Evolutionary conservation across 2,329 filamentous ascomycete species (phyloP).

Genomic region (Xylariaceae sp.): DNA sequence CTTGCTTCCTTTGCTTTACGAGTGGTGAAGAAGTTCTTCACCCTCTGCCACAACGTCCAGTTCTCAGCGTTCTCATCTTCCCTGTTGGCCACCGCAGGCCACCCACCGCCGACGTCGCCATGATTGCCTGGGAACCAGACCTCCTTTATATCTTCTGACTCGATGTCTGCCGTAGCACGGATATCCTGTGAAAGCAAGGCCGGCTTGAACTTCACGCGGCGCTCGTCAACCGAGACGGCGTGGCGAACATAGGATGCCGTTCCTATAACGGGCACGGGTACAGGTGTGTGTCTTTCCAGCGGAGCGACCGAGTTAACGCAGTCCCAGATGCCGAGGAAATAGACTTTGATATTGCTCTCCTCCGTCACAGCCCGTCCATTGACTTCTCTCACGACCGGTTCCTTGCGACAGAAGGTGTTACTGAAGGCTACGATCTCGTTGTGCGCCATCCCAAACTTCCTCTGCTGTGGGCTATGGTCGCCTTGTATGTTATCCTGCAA

Average conservation of each 20-base stretch:
- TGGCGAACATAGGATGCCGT: slow-evolving; percentile 45
- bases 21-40: slow-evolving; percentile 34
- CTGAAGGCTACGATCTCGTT: slow-evolving; percentile 42
- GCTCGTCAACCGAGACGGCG: slow-evolving; percentile 48
- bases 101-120: slow-evolving; percentile 50
- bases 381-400: slow-evolving; percentile 6
- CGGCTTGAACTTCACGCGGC: slow-evolving; percentile 50
- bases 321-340: slow-evolving; percentile 53
- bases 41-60: slow-evolving; percentile 29
- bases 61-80: slow-evolving; percentile 19
- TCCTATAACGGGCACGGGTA: slow-evolving; percentile 34
- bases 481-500: slow-evolving; percentile 12
- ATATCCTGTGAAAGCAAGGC: slow-evolving; percentile 42
- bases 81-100: slow-evolving; percentile 31
- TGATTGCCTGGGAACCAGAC: slow-evolving; percentile 53
- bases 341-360: slow-evolving; percentile 36
- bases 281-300: slow-evolving; percentile 33
- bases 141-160: slow-evolving; percentile 41
- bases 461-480: slow-evolving; percentile 21
- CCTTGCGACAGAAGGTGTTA: slow-evolving; percentile 43
- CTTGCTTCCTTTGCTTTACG: slow-evolving; percentile 30
- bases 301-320: slow-evolving; percentile 47
- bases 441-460: slow-evolving; percentile 29
- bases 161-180: slow-evolving; percentile 18
- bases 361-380: slow-evolving; percentile 7